Evolutionary conservation across 495 filamentous ascomycete species (phyloP).

Genomic region (Neurospora sp.): DNA sequence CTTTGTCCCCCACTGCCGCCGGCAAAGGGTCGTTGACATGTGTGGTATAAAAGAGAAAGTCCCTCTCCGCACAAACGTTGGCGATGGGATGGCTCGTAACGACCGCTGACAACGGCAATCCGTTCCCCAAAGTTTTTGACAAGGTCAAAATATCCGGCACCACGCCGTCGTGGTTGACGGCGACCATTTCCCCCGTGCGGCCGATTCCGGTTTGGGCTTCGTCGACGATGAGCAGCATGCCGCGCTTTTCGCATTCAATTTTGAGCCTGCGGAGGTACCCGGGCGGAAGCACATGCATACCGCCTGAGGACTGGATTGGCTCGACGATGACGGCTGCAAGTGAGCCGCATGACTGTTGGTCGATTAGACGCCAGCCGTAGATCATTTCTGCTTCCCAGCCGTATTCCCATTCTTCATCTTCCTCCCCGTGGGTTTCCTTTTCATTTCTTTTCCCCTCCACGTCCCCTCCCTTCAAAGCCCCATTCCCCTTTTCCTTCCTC

Average conservation of each 20-base stretch:
- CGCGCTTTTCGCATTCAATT: slow-evolving; percentile 36
- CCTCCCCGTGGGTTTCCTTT: slow-evolving; percentile 27
- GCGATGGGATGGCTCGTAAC: slow-evolving; percentile 40
- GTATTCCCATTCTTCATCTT: slow-evolving; percentile 38
- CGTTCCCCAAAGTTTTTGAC: slow-evolving; percentile 46
- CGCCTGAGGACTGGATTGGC: slow-evolving; percentile 42
- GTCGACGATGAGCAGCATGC: slow-evolving; percentile 46
- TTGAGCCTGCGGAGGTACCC: slow-evolving; percentile 39
- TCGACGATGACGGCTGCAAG: slow-evolving; percentile 47
- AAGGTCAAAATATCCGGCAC: slow-evolving; percentile 45
- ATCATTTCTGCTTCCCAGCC: slow-evolving; percentile 49
- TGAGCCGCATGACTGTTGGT: slow-evolving; percentile 41
- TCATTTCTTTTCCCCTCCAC: slow-evolving; percentile 6
- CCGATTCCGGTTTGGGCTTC: slow-evolving; percentile 48
- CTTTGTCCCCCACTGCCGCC: slow-evolving; percentile 44
- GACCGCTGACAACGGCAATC: slow-evolving; percentile 41
- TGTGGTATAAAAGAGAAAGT: slow-evolving; percentile 30
- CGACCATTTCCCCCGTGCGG: slow-evolving; percentile 41
- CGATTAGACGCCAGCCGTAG: slow-evolving; percentile 43
- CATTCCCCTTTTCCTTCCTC: slow-evolving; percentile 44
- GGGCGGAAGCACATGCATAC: slow-evolving; percentile 35
- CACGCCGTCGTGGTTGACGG: slow-evolving; percentile 36
- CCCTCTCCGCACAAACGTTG: slow-evolving; percentile 22
- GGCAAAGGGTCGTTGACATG: slow-evolving; percentile 47
- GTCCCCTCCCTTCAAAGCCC: slow-evolving; percentile 6